Evolutionary conservation across 2,329 filamentous ascomycete species (phyloP), one percentile per base, ranked within the genome.

Genomic region (Nigrograna mackinnonii): DNA sequence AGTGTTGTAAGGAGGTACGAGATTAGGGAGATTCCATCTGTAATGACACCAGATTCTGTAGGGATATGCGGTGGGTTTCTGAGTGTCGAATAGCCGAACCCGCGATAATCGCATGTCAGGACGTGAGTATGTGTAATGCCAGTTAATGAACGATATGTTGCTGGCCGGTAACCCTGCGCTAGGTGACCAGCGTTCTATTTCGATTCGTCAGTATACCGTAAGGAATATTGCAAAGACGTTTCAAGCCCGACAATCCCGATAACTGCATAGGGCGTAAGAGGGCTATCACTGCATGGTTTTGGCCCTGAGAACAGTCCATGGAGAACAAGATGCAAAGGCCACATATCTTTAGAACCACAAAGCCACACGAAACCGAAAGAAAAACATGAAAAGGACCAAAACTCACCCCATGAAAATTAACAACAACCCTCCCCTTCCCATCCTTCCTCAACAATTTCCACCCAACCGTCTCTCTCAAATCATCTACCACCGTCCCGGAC

Each of bases 61-160:
- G 92, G 92, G 24, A 64, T 48, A 38, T 64, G 49, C 2, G 62
- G 62, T 3, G 50, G 11, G 35, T 66, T 64, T 4, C 70, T 72
- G n/a, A 92, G 90, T 0, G 85, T 89, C 6, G 88, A 94, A 28
- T 82, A 78, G 1, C 91, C 91, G 55, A 89, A 96, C 5, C 91
- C 91, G 14, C 91, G 86, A 69, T 96, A 96, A 73, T 96, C 91
- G 57, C 96, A 84, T 28, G 89, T 82, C n/a, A 96, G 75, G 33
- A 96, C 80, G 62, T 96, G 91, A 41, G 91, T 82, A 42, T 79
- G 75, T 0, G 76, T 64, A 24, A 85, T 83, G 39, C 86, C 81
- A 4, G 90, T 83, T 31, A 96, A 74, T 33, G 84, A 79, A 55
- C 91, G 89, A 65, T 95, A 95, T 43, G 84, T 87, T 22, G 84